Percentiles rank a stretch among this genome's conserved stretches.
These are phyloP conservation scores for Aspergillus sp. DNA, from an alignment of 2,329 filamentous ascomycete genomes.

Conservation along the genomic window DNA sequence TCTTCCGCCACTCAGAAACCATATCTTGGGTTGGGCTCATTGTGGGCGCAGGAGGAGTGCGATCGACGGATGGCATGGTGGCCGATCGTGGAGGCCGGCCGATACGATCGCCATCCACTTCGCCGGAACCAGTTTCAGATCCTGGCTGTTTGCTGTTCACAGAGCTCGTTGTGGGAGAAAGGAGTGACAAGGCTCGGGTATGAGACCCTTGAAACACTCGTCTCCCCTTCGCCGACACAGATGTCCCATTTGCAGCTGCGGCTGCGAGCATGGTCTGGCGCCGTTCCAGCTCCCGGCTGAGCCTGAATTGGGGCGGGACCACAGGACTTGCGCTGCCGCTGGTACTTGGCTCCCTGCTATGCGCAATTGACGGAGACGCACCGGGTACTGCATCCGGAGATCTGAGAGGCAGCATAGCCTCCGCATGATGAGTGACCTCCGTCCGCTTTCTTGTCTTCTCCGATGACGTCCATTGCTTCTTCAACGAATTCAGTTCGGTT, in stretches of 20 bases:
- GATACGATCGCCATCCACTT: conserved; percentile 27
- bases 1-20: conserved; percentile 41
- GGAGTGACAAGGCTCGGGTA: conserved; percentile 70
- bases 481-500: conserved; percentile 70
- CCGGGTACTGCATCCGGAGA: conserved; percentile 28
- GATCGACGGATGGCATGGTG: conserved; percentile 42
- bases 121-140: conserved; percentile 15
- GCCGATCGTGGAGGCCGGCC: conserved; percentile 40
- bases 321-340: conserved; percentile 26
- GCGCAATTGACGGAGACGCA: conserved; percentile 2
- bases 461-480: conserved; percentile 77
- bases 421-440: conserved; percentile 60
- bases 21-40: conserved; percentile 34
- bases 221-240: conserved; percentile 45
- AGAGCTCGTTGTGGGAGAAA: conserved; percentile 59
- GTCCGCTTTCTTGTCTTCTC: conserved; percentile 75
- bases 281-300: conserved; percentile 66
- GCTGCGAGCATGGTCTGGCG: conserved; percentile 63
- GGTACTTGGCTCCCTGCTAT: conserved; percentile 28
- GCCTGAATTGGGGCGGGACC: conserved; percentile 29
- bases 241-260: conserved; percentile 35
- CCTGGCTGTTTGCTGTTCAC: conserved; percentile 17
- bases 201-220: conserved; percentile 69
- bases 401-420: conserved; percentile 59
- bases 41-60: conserved; percentile 23